phyloP scores from a whole-genome alignment of 2,329 filamentous ascomycete species.

The Aspergillus ochraceus region DNA sequence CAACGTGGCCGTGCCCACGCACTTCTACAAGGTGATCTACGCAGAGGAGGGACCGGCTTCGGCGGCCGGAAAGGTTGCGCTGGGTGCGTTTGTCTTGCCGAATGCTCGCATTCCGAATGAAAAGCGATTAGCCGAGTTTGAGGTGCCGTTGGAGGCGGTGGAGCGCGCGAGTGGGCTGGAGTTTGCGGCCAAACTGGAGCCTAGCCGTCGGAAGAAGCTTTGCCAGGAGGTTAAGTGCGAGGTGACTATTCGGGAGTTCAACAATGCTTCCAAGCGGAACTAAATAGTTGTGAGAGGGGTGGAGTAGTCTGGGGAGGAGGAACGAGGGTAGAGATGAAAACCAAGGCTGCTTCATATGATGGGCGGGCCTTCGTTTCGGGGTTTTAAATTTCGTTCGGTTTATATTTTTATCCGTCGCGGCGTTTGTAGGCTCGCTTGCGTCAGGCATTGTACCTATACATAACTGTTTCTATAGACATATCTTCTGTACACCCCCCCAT shows the following conservation, averaged over 20 bases:
- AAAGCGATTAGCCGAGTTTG: constrained; percentile 86
- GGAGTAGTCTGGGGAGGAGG: background rate
- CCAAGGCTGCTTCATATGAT: background rate
- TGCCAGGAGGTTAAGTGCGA: constrained; percentile 86
- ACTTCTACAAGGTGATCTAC: constrained; percentile 99
- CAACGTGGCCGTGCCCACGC: constrained; percentile 92
- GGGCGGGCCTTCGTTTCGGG: background rate
- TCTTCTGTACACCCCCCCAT: background rate
- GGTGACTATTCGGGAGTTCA: constrained; percentile 77
- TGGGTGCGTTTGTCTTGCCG: constrained; percentile 92
- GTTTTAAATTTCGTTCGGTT: constrained; percentile 9
- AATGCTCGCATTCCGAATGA: constrained; percentile 86
- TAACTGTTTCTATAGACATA: background rate
- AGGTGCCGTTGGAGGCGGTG: constrained; percentile 89
- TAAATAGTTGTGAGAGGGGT: constrained; percentile 4
- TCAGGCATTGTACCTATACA: constrained; percentile 7
- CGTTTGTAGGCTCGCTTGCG: constrained; percentile 18
- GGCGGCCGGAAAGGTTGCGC: constrained; percentile 70
- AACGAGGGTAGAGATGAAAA: background rate
- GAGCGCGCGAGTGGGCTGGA: constrained; percentile 91
- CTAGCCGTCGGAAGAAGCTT: constrained; percentile 70
- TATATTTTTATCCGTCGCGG: constrained; percentile 25
- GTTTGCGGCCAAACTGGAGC: constrained; percentile 78
- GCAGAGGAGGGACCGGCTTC: constrained; percentile 72
- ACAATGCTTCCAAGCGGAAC: constrained; percentile 54